Base-by-base conservation (phyloP, 1,284 basidiomycete species). In the Trichosporon sp. region DNA sequence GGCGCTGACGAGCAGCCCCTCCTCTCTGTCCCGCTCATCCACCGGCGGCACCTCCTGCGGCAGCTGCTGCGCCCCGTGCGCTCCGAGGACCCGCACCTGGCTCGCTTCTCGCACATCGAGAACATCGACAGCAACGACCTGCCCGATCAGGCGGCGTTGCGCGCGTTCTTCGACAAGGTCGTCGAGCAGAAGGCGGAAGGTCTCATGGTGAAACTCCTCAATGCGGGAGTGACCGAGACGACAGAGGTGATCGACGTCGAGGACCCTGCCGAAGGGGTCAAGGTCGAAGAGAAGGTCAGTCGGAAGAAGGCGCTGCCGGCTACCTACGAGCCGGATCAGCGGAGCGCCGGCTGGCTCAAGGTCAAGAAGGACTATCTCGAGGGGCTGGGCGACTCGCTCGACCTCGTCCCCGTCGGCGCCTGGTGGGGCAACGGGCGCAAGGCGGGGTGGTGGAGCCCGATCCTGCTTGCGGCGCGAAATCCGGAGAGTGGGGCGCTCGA, bases 381-480 rank as follows among this genome's bases (percentile, higher is more conserved):
- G 72, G 80, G 83, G 62, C 76, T 86, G 15, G 87, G 87, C 15
- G 86, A 87, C 72, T 84, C 84, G 44, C 80, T 87, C 32, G 86
- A 87, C 70, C 79, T 87, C 64, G 87, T 92, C n/a, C 91, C 91
- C 2, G 87, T 92, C 69, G 92, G 90, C 42, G 92, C 91, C 21
- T 95, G 92, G 93, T 89, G 95, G 83, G 95, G 95, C 56, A 91
- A 90, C 81, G 95, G 95, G n/a, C 85, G 93, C 38, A 98, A 97
- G 83, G 91, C 90, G 9, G 87, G 88, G 31, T 97, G 93, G 93
- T 98, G 94, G 93, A 91, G 89, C 72, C 95, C 95, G 0, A 89
- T 97, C 75, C 85, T 98, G 13, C 87, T 97, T 34, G 94, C 91
- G 9, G 82, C 91, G 64, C 91, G 92, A 86, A 90, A 96, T 77